Base-by-base conservation (phyloP, 2,329 filamentous ascomycete genomes). In the Hypoxylon sp. region DNA sequence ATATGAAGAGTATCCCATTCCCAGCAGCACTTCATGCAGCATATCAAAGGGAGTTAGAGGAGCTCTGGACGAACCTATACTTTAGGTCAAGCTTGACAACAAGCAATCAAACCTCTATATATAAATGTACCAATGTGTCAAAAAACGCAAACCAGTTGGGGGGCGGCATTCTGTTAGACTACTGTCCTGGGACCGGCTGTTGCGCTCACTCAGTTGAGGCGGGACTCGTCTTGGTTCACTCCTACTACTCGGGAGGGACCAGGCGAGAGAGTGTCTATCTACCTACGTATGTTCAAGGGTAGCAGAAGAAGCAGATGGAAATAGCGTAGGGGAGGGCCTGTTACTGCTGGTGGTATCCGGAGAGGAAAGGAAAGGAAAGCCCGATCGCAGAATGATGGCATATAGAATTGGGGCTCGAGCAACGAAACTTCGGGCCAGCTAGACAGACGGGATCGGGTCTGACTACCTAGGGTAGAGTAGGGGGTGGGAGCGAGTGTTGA, bases 81-180 rank as follows among this genome's bases (percentile, higher is more conserved):
- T 4, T 30, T 30, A 30, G 8, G 28, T 30, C 28, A 30, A 30
- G 28, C 28, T 30, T 30, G 28, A 30, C 8, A 30, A 11, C 36
- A 38, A 38, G 14, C 36, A 40, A 11, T 18, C 36, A 45, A n/a
- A 33, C 9, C 54, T 26, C 24, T 49, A n/a, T 36, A 30, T 54
- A 33, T 45, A 30, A 44, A 49, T 62, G 61, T 62, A 67, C 30
- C 33, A 65, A 30, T 58, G 58, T 42, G 28, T n/a, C 16, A 58
- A 63, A 38, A n/a, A 32, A 20, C 53, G 36, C 56, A 46, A 50
- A 57, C 24, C 22, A 49, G 56, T 30, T 22, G 30, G 16, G 32
- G 8, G 49, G 32, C 30, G 44, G 44, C 48, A 52, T 38, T 52
- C 16, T 48, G 7, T 12, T 55, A 36, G 11, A 24, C 22, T 50